Base-by-base conservation (phyloP, 805 yeast genomes). In the Komagataella ulmi region DNA sequence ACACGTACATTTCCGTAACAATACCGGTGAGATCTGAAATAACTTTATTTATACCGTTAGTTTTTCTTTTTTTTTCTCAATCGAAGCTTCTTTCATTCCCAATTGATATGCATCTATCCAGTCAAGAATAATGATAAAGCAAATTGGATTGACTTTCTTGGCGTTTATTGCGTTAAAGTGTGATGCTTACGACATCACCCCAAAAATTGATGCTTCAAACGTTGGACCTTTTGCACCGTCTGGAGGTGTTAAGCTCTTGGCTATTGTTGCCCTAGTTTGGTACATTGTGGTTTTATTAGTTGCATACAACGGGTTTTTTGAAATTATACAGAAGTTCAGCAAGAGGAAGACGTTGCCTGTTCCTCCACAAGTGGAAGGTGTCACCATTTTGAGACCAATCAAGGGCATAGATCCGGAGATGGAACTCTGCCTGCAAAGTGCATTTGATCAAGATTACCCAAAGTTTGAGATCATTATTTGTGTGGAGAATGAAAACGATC, bases 321-420 rank as follows among this genome's bases (percentile, higher is more conserved):
- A 60, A 48, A 60, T 67, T 0, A 10, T 57, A 17, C 44, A 48
- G 6, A 59, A 55, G 24, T 65, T 65, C 54, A 60, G 49, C 45
- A 19, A 50, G 60, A 10, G 56, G 63, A 24, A 6, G 46, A 53
- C n/a, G 65, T 65, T n/a, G 46, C 47, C 23, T 5, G 57, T 56
- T 3, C 56, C 55, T 3, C 72, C 72, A 0, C 69, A 72, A 4
- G 70, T 77, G 1, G 80, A 77, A 53, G 83, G 86, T 6, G 96
- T 88, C 17, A 77, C 93, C 1, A 85, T 89, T 23, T 61, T 88
- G 43, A 68, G 96, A 30, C 97, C 97, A 0, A 71, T 88, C 53
- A 87, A 87, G 60, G 96, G 96, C 17, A 67, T 87, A 17, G 97
- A 88, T 63, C 77, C 89, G 1, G 90, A 83, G 56, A 72, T 88